Percentiles rank a stretch among this genome's conserved stretches.
Conservation (phyloP, 139 green algal genomes). For the Tetradesmus lagerheimii region DNA sequence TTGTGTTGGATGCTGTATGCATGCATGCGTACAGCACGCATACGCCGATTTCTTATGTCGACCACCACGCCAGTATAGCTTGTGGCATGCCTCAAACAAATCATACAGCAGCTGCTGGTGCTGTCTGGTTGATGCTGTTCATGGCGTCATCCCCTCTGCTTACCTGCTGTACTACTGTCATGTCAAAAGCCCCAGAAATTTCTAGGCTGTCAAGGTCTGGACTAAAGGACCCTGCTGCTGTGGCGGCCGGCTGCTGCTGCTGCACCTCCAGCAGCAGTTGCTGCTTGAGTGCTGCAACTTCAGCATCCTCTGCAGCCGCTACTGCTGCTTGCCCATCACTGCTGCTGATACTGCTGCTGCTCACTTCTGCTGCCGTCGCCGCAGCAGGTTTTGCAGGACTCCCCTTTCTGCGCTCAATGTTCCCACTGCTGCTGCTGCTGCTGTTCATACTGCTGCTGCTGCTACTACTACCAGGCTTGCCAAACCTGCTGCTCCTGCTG, state of each 20-base stretch:
- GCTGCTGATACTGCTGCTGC: neutral
- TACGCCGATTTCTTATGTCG: neutral
- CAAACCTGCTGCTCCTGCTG: neutral
- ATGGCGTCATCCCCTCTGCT: neutral
- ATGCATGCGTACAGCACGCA: neutral
- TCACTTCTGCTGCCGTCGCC: neutral
- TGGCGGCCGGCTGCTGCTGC: neutral
- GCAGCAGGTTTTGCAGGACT: neutral
- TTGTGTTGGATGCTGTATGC: neutral
- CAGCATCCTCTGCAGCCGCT: neutral
- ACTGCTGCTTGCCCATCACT: neutral
- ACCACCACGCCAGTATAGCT: neutral
- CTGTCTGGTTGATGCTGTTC: neutral
- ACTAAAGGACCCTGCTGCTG: neutral
- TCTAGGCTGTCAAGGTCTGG: neutral
- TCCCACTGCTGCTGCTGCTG: neutral
- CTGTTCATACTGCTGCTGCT: neutral
- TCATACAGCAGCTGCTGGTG: neutral
- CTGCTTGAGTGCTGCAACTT: conserved; percentile 13
- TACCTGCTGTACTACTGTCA: neutral
- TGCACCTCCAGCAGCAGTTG: conserved; percentile 15
- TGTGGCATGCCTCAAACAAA: neutral
- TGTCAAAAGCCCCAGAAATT: neutral
- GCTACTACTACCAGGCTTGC: neutral
- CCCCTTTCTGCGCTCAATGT: neutral